A percentile compares a stretch with the other conserved stretches of the same genome.
Conservation (phyloP, 2,329 filamentous ascomycete species). For the Talaromyces atroroseus region DNA sequence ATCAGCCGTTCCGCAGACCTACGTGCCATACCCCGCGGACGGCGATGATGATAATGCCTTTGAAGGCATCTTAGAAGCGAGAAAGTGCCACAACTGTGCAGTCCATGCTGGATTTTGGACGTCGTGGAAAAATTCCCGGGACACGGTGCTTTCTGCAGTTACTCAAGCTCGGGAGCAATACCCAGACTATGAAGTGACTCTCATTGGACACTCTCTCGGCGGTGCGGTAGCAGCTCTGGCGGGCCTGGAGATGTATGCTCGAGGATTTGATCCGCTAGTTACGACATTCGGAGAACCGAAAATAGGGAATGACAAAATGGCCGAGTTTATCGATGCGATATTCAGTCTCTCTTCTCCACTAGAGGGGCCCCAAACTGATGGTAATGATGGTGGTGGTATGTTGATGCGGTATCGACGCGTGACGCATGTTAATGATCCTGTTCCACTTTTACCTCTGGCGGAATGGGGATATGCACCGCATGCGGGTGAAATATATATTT, state of each 20-base stretch:
- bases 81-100: constrained; percentile 75
- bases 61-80: constrained; percentile 26
- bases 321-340: constrained; percentile 48
- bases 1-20: constrained; percentile 81
- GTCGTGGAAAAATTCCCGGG: constrained; percentile 73
- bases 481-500: constrained; percentile 81
- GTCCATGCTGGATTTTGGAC: constrained; percentile 86
- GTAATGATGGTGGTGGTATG: neutral
- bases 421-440: constrained; percentile 80
- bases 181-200: constrained; percentile 65
- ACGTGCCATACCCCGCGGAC: constrained; percentile 71
- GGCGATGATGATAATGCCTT: constrained; percentile 33
- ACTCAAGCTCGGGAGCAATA: constrained; percentile 54
- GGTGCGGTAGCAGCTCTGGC: constrained; percentile 88
- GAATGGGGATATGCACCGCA: constrained; percentile 89
- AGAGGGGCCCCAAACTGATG: neutral
- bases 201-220: constrained; percentile 88
- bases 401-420: constrained; percentile 61
- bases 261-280: constrained; percentile 70
- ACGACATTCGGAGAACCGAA: constrained; percentile 91
- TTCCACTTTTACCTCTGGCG: constrained; percentile 75
- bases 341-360: constrained; percentile 37
- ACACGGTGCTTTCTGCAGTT: constrained; percentile 63
- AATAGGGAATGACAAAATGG: constrained; percentile 51
- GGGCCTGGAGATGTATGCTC: constrained; percentile 69